Evolutionary conservation across 371 early-diverging fungal species (phyloP), one percentile per base, ranked within the genome.

Genomic region (Capniomyces stellatus): DNA sequence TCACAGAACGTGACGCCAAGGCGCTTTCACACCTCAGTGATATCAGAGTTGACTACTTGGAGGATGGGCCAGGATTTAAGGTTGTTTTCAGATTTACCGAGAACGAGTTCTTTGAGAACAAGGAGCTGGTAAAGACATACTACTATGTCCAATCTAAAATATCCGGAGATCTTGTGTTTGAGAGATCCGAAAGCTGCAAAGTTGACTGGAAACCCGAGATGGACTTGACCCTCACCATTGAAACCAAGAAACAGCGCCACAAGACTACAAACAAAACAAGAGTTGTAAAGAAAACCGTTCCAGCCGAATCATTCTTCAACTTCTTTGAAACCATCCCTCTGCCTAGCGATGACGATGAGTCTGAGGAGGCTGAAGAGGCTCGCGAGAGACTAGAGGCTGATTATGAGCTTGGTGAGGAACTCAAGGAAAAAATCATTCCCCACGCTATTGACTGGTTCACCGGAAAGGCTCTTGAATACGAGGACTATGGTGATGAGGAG

Each of bases 391-490:
- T 93, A 43, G 90, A 93, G 71, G 73, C 72, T 39, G 96, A 97
- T 66, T 95, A 92, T 62, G 89, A 89, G 66, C 72, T 90, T 63
- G 95, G 93, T 35, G 96, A 97, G 66, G 81, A 87, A 64, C 78
- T 97, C 73, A 94, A 92, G 75, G 92, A 92, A 54, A 86, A 85
- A 67, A 67, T 97, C 55, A 81, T 97, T 54, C 93, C 98, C 54
- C 80, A 81, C 62, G 98, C 98, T 55, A 72, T 97, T 52, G 89
- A 92, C 70, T 97, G 92, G 86, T 97, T 93, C 75, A 95, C 96
- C 19, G 98, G 98, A 62, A 84, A 87, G 71, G 95, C 97, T 43
- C 75, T 92, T 40, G 84, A 80, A 54, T 71, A 80, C 44, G 83
- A 77, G 48, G 79, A 79, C 50, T 76, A 77, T 44, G 83, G 78